Evolutionary conservation across 2,329 filamentous ascomycete species (phyloP), one percentile per base, ranked within the genome.

Genomic region (Fusarium clavum): DNA sequence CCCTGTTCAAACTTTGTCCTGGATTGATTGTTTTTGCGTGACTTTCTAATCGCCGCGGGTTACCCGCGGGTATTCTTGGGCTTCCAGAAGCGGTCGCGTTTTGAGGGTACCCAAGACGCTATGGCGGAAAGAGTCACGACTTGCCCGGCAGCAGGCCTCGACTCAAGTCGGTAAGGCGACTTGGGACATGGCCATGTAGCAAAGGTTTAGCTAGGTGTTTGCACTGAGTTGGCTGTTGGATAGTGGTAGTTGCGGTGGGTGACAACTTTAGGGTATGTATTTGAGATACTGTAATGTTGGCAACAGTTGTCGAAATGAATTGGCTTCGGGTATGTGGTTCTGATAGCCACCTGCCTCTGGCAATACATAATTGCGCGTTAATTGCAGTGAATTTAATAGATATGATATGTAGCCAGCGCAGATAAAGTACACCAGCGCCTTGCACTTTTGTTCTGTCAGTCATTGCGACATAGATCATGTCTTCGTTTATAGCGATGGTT

Each of bases 161-260:
- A 16, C 88, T 84, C 10, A 92, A 79, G 69, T 90, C 91, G 85
- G 95, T 91, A 34, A 97, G 84, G 10, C 94, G 91, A 1, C 90
- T 90, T 64, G 90, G 92, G 72, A 95, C 90, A 79, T 95, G 97
- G 76, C 93, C 93, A 80, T 97, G 94, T 10, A 97, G 86, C 97
- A 97, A 67, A 91, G 86, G 61, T 94, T 90, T 8, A 94, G 83
- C 0, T 90, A 88, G 70, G 87, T 79, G 55, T 85, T 83, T 18
- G 88, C 84, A 57, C 86, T 90, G 8, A 14, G 89, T 92, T 86
- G 96, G 92, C 73, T 92, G 90, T 54, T 92, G 93, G 74, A 97
- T 9, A 5, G 34, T 9, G 74, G 97, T 9, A 5, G 34, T 9
- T n/a, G 9, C 9, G 18, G 34, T 6, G 34, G 34, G 34, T 38